Evolutionary conservation across 805 yeast species (phyloP), one percentile per base, ranked within the genome.

Genomic region (Ogataea naganishii): DNA sequence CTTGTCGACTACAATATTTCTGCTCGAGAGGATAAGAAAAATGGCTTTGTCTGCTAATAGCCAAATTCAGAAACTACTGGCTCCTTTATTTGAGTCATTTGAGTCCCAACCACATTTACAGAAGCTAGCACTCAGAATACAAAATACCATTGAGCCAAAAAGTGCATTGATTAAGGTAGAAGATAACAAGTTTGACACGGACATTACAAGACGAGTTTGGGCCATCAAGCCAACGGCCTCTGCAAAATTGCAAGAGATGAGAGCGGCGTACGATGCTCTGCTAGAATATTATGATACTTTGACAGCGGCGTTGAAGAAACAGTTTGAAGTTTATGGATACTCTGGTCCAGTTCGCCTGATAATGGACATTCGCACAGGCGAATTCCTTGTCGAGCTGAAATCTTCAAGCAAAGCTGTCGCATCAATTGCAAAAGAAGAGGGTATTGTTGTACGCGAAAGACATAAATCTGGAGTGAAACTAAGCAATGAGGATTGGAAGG

Each of bases 401-500:
- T 37, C 57, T 0, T 39, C 56, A 12, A 29, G 49, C 19, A 52
- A 49, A 19, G 24, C 41, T 3, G 23, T 51, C 10, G 31, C 45
- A 1, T 19, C 24, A 1, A 20, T 51, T 14, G 22, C 49, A 11
- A 29, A 38, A 14, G 35, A 30, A 2, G 16, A 32, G 8, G 28
- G 35, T 3, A 32, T 44, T 6, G 32, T 38, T 7, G 31, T 39
- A 11, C 40, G 35, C 26, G 55, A 55, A 12, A 48, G 36, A 23
- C 41, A 47, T 8, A 55, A 46, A 25, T 28, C 48, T 1, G 34
- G 43, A 1, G 47, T 52, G 4, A 51, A 51, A 24, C 47, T 77
- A 14, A 54, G 64, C 0, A 53, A 58, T 18, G 51, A 59, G 1
- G 63, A 69, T 47, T 76, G 86, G 75, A 51, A 63, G 1, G 41